Evolutionary conservation across 345 rosid genomes (phyloP).

Genomic region (Ailanthus altissimus): DNA sequence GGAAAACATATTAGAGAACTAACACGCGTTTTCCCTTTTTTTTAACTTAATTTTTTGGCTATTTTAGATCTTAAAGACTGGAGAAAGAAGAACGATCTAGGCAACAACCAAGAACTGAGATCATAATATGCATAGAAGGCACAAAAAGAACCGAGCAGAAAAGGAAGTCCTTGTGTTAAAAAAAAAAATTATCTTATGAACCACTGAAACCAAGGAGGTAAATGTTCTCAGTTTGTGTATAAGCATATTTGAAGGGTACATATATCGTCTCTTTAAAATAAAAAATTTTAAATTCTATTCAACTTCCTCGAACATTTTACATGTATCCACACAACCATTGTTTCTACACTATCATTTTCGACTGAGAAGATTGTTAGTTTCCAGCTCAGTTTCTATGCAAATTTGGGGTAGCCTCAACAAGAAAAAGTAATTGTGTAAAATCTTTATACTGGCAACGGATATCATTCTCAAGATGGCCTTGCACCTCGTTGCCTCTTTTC

Average conservation of each 20-base stretch:
- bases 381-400: slow-evolving; percentile 43
- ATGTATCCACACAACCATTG: slow-evolving; percentile 18
- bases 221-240: neutral
- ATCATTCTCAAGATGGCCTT: slow-evolving; percentile 46
- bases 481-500: slow-evolving; percentile 81
- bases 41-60: neutral
- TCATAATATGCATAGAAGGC: neutral
- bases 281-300: too few species aligned
- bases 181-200: neutral
- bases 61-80: neutral
- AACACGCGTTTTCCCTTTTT: neutral
- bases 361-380: slow-evolving; percentile 23
- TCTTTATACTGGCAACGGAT: neutral
- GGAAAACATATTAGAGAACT: neutral
- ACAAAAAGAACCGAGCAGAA: neutral
- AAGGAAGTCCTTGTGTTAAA: neutral
- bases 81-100: neutral
- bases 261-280: slow-evolving; percentile 8
- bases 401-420: slow-evolving; percentile 36
- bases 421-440: slow-evolving; percentile 11
- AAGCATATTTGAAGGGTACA: slow-evolving; percentile 2
- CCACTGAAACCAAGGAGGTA: slow-evolving; percentile 3
- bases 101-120: neutral
- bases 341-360: slow-evolving; percentile 17
- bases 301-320: neutral